Base-by-base conservation (phyloP, 139 green algal genomes). In the Micractinium sp. region DNA sequence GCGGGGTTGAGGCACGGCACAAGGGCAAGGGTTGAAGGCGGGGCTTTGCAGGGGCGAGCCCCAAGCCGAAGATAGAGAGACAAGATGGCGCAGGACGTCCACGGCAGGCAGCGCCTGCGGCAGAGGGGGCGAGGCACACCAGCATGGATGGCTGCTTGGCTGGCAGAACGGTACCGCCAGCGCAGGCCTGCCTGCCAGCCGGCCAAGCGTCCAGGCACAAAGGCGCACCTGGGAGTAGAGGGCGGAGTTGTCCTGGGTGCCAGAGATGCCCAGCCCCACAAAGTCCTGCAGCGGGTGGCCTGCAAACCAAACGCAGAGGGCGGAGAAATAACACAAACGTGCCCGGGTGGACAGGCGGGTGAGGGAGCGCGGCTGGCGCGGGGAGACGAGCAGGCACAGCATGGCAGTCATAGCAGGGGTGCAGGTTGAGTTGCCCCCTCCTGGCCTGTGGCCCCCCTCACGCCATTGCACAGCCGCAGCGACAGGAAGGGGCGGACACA, bases 271-370 rank as follows among this genome's bases (percentile, higher is more conserved):
- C 82, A 91, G 56, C 20, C 89, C 89, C 15, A 60, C 35, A 71
- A 91, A 89, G 79, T 80, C 53, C 74, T 86, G 69, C 56, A 91
- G 80, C 18, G 53, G 19, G 35, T 91, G 89, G 61, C 88, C 87
- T 88, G 67, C 84, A 71, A n/a, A n/a, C n/a, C n/a, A n/a, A n/a
- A n/a, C n/a, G n/a, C n/a, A n/a, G n/a, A n/a, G 14, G 2, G 47
- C 53, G 56, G 41, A 22, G 56, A 1, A n/a, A 47, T 15, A 38
- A 2, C 15, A 47, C 47, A 19, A 39, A n/a, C 47, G 47, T 56
- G 47, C n/a, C n/a, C n/a, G 47, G 47, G 9, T 5, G 9, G 9
- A 56, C 47, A 56, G 35, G 36, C n/a, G 9, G 77, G 77, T 23
- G 38, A 82, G 13, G 9, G 23, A 60, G 35, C n/a, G 14, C n/a